Evolutionary conservation across 2,329 filamentous ascomycete genomes (phyloP).

Genomic region (Tolypocladium cylindrosporum): DNA sequence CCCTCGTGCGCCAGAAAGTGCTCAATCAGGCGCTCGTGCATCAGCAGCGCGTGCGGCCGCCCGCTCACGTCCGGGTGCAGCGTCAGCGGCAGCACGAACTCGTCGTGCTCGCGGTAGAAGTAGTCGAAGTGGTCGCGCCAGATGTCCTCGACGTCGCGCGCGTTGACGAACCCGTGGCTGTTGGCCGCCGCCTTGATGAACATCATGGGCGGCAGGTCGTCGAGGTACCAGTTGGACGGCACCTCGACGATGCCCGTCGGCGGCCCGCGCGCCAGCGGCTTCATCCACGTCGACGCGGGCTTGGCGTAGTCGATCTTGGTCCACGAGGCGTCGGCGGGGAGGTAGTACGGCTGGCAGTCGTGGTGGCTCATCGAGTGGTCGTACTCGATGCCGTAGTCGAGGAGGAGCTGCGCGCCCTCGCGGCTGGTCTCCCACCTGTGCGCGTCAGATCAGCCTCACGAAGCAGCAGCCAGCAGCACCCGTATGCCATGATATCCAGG

Average conservation of each 20-base stretch:
- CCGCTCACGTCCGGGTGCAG: constrained; percentile 68
- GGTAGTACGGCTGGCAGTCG: constrained; percentile 54
- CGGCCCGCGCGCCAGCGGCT: constrained; percentile 46
- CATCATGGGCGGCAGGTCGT: constrained; percentile 60
- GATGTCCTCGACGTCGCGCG: constrained; percentile 52
- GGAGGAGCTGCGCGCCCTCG: constrained; percentile 55
- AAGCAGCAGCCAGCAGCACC: too few species aligned
- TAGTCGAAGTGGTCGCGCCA: constrained; percentile 62
- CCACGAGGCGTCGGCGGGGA: constrained; percentile 54
- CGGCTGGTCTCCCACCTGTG: constrained; percentile 55
- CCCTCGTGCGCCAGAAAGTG: constrained; percentile 53
- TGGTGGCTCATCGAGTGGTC: constrained; percentile 58
- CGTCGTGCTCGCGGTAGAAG: constrained; percentile 67
- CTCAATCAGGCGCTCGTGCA: constrained; percentile 60
- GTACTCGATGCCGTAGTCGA: constrained; percentile 60
- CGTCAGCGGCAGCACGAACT: constrained; percentile 69
- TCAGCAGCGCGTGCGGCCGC: constrained; percentile 59
- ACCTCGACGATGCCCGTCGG: constrained; percentile 56
- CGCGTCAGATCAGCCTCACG: background rate
- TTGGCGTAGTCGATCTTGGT: constrained; percentile 59
- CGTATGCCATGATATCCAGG: too few species aligned
- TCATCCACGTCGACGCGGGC: constrained; percentile 56
- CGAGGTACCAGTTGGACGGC: constrained; percentile 46
- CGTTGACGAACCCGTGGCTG: constrained; percentile 50
- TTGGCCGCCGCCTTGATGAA: constrained; percentile 59